These are phyloP conservation scores for Ilyonectria mors-panacis DNA, from an alignment of 2,329 filamentous ascomycete genomes.

Conservation along the genomic window DNA sequence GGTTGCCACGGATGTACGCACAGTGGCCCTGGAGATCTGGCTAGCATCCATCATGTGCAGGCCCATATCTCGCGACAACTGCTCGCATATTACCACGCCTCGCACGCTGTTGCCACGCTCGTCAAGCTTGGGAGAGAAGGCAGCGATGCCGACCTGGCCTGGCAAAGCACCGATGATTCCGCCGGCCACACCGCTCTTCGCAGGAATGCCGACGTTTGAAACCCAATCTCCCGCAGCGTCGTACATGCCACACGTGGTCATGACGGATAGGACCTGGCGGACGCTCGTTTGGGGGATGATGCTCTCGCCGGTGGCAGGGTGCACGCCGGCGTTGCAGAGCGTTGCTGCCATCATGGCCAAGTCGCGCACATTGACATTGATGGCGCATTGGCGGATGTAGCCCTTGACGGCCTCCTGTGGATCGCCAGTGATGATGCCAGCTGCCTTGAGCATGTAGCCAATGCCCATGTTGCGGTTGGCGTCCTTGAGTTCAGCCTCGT, in stretches of 20 bases:
- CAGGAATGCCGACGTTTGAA: slow-evolving; percentile 56
- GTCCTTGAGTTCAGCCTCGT: slow-evolving; percentile 54
- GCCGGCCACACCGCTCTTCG: slow-evolving; percentile 55
- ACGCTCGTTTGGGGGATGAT: slow-evolving; percentile 56
- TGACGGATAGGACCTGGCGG: slow-evolving; percentile 57
- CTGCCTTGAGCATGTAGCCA: slow-evolving; percentile 59
- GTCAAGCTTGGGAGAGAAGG: slow-evolving; percentile 52
- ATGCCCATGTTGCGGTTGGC: slow-evolving; percentile 55
- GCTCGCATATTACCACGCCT: slow-evolving; percentile 51
- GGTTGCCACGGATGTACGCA: slow-evolving; percentile 49
- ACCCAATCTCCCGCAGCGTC: slow-evolving; percentile 58
- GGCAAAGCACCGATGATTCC: slow-evolving; percentile 53
- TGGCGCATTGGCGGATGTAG: slow-evolving; percentile 58
- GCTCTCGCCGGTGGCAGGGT: slow-evolving; percentile 51
- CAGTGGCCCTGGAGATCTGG: slow-evolving; percentile 50
- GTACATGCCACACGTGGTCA: slow-evolving; percentile 61
- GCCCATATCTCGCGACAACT: slow-evolving; percentile 52
- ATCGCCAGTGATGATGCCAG: slow-evolving; percentile 55
- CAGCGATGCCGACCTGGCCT: slow-evolving; percentile 51
- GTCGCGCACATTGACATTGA: slow-evolving; percentile 59
- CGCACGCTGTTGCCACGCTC: slow-evolving; percentile 53
- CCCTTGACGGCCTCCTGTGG: slow-evolving; percentile 54
- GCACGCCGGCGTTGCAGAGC: slow-evolving; percentile 55
- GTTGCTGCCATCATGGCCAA: slow-evolving; percentile 58
- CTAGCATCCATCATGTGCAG: slow-evolving; percentile 55